phyloP scores from a whole-genome alignment of 352 stramenopile genomes.

The Pythium utonaiense region DNA sequence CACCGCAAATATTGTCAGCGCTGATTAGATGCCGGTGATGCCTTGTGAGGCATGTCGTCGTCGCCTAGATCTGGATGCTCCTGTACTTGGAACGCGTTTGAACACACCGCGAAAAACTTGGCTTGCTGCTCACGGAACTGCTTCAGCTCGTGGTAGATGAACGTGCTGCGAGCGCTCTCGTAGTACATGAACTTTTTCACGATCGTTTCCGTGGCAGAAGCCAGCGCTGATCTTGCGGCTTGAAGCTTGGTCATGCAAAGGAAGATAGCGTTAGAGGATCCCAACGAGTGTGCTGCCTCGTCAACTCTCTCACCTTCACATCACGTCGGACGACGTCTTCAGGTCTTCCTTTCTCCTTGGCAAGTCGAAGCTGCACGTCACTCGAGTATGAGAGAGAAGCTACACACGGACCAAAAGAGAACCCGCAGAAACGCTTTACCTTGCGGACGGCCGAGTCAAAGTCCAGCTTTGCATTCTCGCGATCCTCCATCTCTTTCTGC shows the following conservation, averaged over 20 bases:
- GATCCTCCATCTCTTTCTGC: constrained; percentile 36
- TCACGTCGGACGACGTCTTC: constrained; percentile 30
- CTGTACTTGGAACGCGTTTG: constrained; percentile 21
- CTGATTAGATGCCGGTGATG: constrained; percentile 8
- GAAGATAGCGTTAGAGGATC: neutral
- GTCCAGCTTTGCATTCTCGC: constrained; percentile 35
- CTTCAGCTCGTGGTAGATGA: constrained; percentile 30
- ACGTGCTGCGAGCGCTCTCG: constrained; percentile 25
- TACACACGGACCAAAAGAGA: neutral
- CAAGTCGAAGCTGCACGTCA: constrained; percentile 20
- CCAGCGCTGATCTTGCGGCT: constrained; percentile 17
- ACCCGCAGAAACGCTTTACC: constrained; percentile 3
- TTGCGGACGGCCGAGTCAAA: constrained; percentile 37
- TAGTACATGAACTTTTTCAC: constrained; percentile 33
- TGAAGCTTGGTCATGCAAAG: constrained; percentile 17
- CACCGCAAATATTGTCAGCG: no score
- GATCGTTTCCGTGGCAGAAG: constrained; percentile 24
- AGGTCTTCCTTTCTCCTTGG: constrained; percentile 24
- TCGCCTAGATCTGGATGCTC: constrained; percentile 24
- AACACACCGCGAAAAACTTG: constrained; percentile 29
- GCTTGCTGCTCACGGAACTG: constrained; percentile 28
- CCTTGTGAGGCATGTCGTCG: neutral
- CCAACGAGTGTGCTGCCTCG: no score
- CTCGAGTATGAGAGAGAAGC: neutral
- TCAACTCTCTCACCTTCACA: constrained; percentile 29